Evolutionary conservation across 805 yeast species (phyloP), one percentile per base, ranked within the genome.

Genomic region (Cyberlindnera bimundalis): DNA sequence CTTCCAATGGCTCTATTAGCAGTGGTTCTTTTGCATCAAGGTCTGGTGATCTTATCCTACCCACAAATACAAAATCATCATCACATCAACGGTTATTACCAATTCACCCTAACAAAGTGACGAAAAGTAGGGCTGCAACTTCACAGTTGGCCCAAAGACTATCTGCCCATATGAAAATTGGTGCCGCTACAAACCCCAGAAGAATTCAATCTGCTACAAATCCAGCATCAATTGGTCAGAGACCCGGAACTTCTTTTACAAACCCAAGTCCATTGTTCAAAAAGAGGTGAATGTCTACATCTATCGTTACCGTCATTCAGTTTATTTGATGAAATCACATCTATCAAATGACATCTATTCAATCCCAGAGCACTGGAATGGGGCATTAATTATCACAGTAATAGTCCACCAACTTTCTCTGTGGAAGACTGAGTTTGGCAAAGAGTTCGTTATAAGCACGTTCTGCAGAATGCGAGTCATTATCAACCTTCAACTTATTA

Each of bases 321-420:
- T n/a, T n/a, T n/a, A n/a, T n/a, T n/a, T n/a, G n/a, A n/a, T n/a
- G n/a, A n/a, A n/a, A n/a, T n/a, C n/a, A n/a, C n/a, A n/a, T n/a
- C n/a, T n/a, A n/a, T n/a, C n/a, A n/a, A n/a, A n/a, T n/a, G n/a
- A n/a, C n/a, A n/a, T n/a, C n/a, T n/a, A n/a, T n/a, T n/a, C n/a
- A n/a, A n/a, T n/a, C n/a, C n/a, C n/a, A n/a, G n/a, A n/a, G n/a
- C n/a, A n/a, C n/a, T n/a, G n/a, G n/a, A n/a, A 21, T 21, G 6
- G 10, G 24, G 9, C 10, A 6, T 32, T 18, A 49, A 33, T 45
- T 48, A 3, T 52, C 51, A 43, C 57, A 47, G 52, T 74, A 76
- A 46, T 70, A 68, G 40, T 74, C 73, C 13, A 76, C 66, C 36
- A 78, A 55, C 45, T 67, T 72, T 39, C 58, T 59, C 42, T 76